Evolutionary conservation across 768 basidiomycete genomes (phyloP), one percentile per base, ranked within the genome.

Genomic region (Amanita thiersii): DNA sequence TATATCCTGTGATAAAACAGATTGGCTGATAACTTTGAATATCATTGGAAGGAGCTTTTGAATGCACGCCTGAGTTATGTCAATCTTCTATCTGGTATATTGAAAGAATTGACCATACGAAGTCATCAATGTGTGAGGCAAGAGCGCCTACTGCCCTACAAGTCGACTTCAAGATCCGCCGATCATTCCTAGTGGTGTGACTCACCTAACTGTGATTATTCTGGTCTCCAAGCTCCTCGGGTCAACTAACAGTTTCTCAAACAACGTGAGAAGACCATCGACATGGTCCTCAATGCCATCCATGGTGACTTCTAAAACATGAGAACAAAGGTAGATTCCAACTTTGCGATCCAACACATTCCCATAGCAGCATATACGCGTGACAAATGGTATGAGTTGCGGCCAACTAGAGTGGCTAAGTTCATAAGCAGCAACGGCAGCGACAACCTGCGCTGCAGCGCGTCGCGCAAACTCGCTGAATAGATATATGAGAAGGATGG

Each of bases 391-490:
- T 20, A 98, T 73, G 33, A 99, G 84, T 43, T 81, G 72, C 2
- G 83, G 73, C 96, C 96, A 98, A 48, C 75, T 72, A 51, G 79
- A 77, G 40, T 72, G 58, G 11, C 81, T 75, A 45, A 97, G 72
- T 59, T 99, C 96, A 56, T 91, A 75, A 40, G 79, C 75, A 14
- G 93, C 94, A 62, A 98, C 86, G 45, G 90, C 84, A 31, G 94
- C 88, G 48, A 98, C 77, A 44, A 94, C 86, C 36, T 94, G 88
- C 17, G 94, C 87, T 35, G 85, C 78, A 8, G 93, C 86, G 60
- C 97, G 89, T 43, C 92, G 87, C 39, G 96, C 92, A 47, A 92
- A 79, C 44, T 84, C 77, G 50, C 92, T 97, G 56, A 2, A 31
- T 29, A 41, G 41, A 48, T 50, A 45, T 37, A 42, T 40, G 48